These are phyloP conservation scores for Verticillium tricorpus DNA, from an alignment of 2,329 filamentous ascomycete genomes.

Conservation along the genomic window DNA sequence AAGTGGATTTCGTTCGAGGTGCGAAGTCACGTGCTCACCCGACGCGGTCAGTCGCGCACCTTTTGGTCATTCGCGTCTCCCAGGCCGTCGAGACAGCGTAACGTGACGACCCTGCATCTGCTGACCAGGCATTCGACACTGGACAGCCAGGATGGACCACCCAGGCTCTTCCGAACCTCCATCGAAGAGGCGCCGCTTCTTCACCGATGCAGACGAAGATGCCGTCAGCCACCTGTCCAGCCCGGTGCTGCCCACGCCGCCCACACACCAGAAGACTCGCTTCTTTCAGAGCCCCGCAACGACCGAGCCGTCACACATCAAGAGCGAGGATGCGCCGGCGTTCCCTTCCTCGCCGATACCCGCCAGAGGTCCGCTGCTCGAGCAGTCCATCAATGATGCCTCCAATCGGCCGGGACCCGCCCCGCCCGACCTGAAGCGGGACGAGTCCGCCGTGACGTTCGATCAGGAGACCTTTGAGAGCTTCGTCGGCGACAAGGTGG, in stretches of 20 bases:
- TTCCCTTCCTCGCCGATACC: conserved; percentile 10
- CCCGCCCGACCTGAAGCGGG: conserved; percentile 13
- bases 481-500: conserved; percentile 55
- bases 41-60: conserved; percentile 19
- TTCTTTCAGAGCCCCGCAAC: conserved; percentile 28
- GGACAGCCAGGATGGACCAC: conserved; percentile 30
- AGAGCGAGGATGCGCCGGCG: conserved; percentile 7
- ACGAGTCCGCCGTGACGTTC: conserved; percentile 36
- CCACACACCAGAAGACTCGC: conserved; percentile 23
- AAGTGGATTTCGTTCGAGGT: conserved; percentile 15
- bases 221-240: conserved; percentile 9
- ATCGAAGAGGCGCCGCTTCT: conserved; percentile 42
- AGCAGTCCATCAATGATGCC: conserved; percentile 15
- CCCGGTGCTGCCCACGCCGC: conserved; percentile 9
- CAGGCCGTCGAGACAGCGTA: neutral
- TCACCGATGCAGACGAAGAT: conserved; percentile 29
- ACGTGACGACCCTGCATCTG: conserved; percentile 1
- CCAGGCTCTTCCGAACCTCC: conserved; percentile 37
- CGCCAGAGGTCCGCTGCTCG: conserved; percentile 13
- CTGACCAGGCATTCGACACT: neutral
- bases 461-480: conserved; percentile 54
- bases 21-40: conserved; percentile 35
- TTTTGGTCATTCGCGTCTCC: conserved; percentile 31
- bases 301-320: conserved; percentile 21
- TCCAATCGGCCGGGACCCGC: conserved; percentile 8